A percentile compares a stretch with the other conserved stretches of the same genome.
Evolutionary conservation across 305 asterid genomes (phyloP).

Genomic region (Fraxinus sp.): DNA sequence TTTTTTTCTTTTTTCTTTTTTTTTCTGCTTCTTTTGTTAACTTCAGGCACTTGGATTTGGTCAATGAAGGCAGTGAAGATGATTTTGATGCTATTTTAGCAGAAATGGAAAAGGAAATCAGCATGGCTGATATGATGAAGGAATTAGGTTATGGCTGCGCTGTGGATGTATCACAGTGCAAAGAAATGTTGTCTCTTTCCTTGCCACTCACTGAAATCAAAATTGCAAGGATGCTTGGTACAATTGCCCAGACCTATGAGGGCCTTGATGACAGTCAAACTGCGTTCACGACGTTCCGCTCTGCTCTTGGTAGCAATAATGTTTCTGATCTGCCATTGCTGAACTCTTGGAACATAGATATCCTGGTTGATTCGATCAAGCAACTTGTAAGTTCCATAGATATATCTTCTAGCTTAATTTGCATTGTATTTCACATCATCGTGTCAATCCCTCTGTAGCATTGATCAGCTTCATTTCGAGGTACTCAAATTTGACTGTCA

Average conservation of each 20-base stretch:
- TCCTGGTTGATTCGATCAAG: slow-evolving; percentile 80
- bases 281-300: slow-evolving; percentile 60
- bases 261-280: slow-evolving; percentile 77
- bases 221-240: slow-evolving; percentile 80
- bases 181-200: slow-evolving; percentile 70
- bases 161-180: slow-evolving; percentile 67
- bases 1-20: background rate
- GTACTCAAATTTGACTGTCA: slow-evolving; percentile 3
- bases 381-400: slow-evolving; percentile 65
- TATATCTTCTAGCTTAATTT: slow-evolving; percentile 14
- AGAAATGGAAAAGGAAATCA: slow-evolving; percentile 94
- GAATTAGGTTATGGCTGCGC: slow-evolving; percentile 99
- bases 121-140: slow-evolving; percentile 85
- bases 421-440: slow-evolving; percentile 4
- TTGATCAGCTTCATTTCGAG: background rate
- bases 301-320: slow-evolving; percentile 66
- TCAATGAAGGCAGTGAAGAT: slow-evolving; percentile 58
- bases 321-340: slow-evolving; percentile 47
- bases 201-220: slow-evolving; percentile 72
- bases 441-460: background rate
- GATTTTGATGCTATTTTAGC: slow-evolving; percentile 86
- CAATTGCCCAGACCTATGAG: slow-evolving; percentile 64
- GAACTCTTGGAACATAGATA: slow-evolving; percentile 75
- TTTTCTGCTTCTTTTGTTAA: slow-evolving; percentile 13
- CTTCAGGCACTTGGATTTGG: slow-evolving; percentile 59